A percentile compares a stretch with the other conserved stretches of the same genome.
phyloP scores from a whole-genome alignment of 2,329 filamentous ascomycete species.

The Diplocarpon mali region DNA sequence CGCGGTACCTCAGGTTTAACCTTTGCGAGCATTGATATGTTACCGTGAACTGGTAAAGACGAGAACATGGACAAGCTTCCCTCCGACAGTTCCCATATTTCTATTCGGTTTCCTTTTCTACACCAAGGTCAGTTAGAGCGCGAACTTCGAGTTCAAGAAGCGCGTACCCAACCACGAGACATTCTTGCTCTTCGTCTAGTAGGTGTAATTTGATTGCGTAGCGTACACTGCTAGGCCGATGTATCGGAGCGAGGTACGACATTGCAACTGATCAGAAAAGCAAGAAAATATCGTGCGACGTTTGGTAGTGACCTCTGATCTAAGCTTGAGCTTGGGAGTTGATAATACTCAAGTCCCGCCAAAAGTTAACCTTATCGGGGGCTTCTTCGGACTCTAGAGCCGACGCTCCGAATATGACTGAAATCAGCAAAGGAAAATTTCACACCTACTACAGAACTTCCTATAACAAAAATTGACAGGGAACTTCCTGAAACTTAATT shows the following conservation, averaged over 20 bases:
- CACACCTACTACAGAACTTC: background rate
- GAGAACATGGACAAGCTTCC: constrained; percentile 55
- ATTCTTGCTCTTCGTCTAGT: constrained; percentile 62
- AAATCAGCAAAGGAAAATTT: background rate
- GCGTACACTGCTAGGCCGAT: constrained; percentile 80
- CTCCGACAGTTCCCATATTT: constrained; percentile 63
- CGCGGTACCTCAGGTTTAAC: constrained; percentile 60
- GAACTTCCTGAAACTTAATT: no score
- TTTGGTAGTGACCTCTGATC: background rate
- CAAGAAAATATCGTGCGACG: background rate
- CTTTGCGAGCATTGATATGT: constrained; percentile 73
- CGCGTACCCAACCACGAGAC: constrained; percentile 70
- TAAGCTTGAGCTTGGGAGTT: background rate
- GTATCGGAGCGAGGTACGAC: constrained; percentile 92
- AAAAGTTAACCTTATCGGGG: constrained; percentile 2
- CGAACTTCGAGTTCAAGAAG: constrained; percentile 8
- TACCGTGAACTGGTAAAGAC: constrained; percentile 70
- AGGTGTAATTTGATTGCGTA: constrained; percentile 78
- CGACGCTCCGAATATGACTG: no score
- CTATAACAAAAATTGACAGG: background rate
- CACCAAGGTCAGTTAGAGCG: constrained; percentile 5
- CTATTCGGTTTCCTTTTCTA: constrained; percentile 75
- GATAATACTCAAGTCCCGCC: constrained; percentile 4
- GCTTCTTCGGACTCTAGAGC: constrained; percentile 1
- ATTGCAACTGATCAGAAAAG: constrained; percentile 38